Base-by-base conservation (phyloP, 2,329 filamentous ascomycete genomes). In the Periconia sp. region DNA sequence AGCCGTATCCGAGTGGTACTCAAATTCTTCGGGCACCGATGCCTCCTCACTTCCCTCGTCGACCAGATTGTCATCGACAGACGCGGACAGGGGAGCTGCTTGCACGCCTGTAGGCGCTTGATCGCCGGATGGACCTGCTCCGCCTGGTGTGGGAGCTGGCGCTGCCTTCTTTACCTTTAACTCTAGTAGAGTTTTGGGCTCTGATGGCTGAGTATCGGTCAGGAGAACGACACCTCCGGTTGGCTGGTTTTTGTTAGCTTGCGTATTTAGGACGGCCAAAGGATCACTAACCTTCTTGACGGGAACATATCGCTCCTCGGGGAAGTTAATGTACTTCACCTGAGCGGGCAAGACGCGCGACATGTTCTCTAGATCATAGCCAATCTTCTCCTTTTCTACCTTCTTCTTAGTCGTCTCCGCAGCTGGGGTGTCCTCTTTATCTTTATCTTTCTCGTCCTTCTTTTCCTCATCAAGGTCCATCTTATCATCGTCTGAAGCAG, bases 311-410 rank as follows among this genome's bases (percentile, higher is more conserved):
- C 95, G 86, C 32, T 89, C 88, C 52, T 89, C 83, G 35, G 89
- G 84, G 79, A 99, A 96, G 71, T 85, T 95, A 65, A 99, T 89
- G 71, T 92, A 96, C 77, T 95, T 96, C 64, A 97, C 82, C 75
- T 99, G 94, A 33, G 84, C 83, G 1, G 92, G 94, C 34, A 99
- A 82, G 24, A 99, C 91, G 59, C 94, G 84, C 40, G 88, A 95
- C 90, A 99, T 95, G 78, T 99, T 99, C 66, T 94, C 89, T 50
- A 99, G 82, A 53, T 96, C 91, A 68, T 94, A 96, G 57, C 94
- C 94, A 46, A 95, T 82, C 82, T 96, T 97, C 76, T 99, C 94
- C 77, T 94, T 95, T 73, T 96, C 91, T 0, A 78, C 77, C 79
- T 94, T 95, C 81, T 95, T 96, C 82, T 92, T 96, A 25, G 78